Percentiles rank a stretch among this genome's conserved stretches.
Conservation (phyloP, 202 grass and related monocot genomes). For the Hordeum pubiflorum region DNA sequence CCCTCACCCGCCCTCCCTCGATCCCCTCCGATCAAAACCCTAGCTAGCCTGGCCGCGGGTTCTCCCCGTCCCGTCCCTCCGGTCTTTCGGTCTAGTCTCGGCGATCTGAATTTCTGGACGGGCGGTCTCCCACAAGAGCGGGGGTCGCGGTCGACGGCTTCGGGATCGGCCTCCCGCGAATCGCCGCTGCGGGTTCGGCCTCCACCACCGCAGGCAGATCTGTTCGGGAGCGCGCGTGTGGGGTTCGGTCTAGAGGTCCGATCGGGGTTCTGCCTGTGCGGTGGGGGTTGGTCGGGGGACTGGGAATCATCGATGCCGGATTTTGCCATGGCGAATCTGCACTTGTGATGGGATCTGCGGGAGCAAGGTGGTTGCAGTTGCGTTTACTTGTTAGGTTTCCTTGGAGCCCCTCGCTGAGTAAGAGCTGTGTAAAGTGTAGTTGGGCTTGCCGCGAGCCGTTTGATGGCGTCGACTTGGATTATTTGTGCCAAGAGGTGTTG, state of each 20-base stretch:
- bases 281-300: background rate
- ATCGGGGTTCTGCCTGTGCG: background rate
- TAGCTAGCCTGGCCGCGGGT: too few relatives aligned
- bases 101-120: background rate
- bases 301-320: background rate
- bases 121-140: too few relatives aligned
- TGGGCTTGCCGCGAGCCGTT: background rate
- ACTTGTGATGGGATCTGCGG: background rate
- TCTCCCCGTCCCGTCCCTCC: background rate
- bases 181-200: background rate
- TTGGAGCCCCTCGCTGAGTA: background rate
- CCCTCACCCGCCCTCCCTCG: background rate
- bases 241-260: background rate
- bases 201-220: background rate
- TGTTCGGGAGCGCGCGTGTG: background rate
- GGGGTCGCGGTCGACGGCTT: background rate
- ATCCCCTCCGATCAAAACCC: background rate
- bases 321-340: background rate
- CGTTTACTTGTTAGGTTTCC: background rate
- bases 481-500: background rate
- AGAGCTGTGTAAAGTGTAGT: background rate
- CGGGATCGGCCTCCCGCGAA: background rate
- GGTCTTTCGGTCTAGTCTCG: background rate
- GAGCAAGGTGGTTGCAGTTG: background rate
- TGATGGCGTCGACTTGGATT: slow-evolving; percentile 1